Base-by-base conservation (phyloP, 2,329 filamentous ascomycete species). In the Endoconidiophora polonica region DNA sequence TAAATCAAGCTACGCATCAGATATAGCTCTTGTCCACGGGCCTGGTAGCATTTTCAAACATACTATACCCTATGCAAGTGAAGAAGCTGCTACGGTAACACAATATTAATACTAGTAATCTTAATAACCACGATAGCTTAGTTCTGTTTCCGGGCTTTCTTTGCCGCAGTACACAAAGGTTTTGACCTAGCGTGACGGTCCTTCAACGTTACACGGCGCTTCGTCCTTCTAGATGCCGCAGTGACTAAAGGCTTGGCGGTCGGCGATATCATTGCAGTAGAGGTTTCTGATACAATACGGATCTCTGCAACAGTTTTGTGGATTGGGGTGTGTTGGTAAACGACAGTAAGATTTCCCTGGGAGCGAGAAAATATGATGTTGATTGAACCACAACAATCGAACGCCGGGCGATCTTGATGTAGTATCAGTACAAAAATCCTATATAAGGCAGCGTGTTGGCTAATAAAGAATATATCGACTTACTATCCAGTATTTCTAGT, bases 261-360 rank as follows among this genome's bases (percentile, higher is more conserved):
- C 6, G 26, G 23, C 3, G 40, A 29, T 16, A 40, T 29, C 38
- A 43, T 5, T n/a, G 39, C 61, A 3, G 16, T 18, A 18, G 16
- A 18, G 16, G 16, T 18, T 18, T 18, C 16, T 18, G 16, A 69
- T 66, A 7, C 67, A 63, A 69, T 66, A 7, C 67, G 63, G 22
- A 76, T 60, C 44, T 77, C 61, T 1, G 61, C 66, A 3, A 79
- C 73, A 0, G 73, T 74, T 57, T 66, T 70, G 58, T 79, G 75
- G n/a, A 77, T 57, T 3, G 69, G 70, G 0, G 69, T 74, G 56
- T 79, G 75, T 29, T 72, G 67, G 56, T 77, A 77, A 52, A 71
- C 71, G 49, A 77, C 63, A 9, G 67, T 65, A 38, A 78, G 69
- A 6, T 64, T 61, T 29, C 68, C 68, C 26, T 62, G 66, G 22